phyloP scores from a whole-genome alignment of 2,329 filamentous ascomycete genomes.

The Talaromyces sp. region DNA sequence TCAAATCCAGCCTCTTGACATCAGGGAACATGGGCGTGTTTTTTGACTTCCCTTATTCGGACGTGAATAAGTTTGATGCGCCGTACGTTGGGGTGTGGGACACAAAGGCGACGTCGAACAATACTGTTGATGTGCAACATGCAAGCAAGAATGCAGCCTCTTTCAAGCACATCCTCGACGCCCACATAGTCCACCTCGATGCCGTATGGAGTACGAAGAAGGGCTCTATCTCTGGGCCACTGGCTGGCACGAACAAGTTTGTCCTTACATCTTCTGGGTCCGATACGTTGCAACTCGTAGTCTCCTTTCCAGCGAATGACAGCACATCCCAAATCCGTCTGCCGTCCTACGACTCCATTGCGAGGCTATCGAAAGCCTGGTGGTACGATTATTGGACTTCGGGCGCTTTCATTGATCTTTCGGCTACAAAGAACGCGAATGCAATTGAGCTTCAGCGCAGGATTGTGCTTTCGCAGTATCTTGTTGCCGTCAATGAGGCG shows the following conservation, averaged over 20 bases:
- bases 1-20: background rate
- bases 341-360: background rate
- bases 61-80: background rate
- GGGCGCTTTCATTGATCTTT: background rate
- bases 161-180: background rate
- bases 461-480: conserved; percentile 53
- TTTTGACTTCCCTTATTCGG: background rate
- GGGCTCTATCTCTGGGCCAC: background rate
- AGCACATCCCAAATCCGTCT: background rate
- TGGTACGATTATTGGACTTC: background rate
- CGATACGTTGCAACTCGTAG: background rate
- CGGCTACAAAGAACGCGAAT: background rate
- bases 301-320: background rate
- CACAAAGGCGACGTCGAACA: background rate
- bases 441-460: conserved; percentile 49
- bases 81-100: background rate
- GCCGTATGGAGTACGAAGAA: background rate
- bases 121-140: background rate
- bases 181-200: background rate
- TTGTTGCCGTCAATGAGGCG: conserved; percentile 52
- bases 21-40: background rate
- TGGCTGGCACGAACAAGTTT: background rate
- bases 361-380: background rate
- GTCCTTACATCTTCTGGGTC: background rate
- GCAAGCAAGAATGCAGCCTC: background rate